Percentiles rank a stretch among this genome's conserved stretches.
phyloP scores from a whole-genome alignment of 306 rosid genomes.

The Cicer judaicum region DNA sequence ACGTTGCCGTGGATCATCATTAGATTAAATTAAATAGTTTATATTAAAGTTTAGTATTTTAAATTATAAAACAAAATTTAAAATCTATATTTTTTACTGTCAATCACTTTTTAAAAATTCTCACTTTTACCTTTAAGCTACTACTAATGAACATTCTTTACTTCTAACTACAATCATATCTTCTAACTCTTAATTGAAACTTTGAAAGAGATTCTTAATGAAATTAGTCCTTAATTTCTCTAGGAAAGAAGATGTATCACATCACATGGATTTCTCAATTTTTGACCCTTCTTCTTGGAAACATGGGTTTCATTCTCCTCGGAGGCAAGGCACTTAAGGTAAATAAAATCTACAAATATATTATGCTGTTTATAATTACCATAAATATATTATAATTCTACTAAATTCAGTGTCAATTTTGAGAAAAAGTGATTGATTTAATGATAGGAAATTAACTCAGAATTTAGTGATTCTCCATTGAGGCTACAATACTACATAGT shows the following conservation, averaged over 20 bases:
- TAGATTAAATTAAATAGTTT: too few species aligned
- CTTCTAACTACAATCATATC: neutral
- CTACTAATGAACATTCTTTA: neutral
- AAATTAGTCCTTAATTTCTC: neutral
- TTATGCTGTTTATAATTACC: neutral
- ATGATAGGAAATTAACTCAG: slow-evolving; percentile 59
- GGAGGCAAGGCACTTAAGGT: slow-evolving; percentile 74
- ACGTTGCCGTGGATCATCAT: too few species aligned
- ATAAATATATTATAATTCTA: neutral
- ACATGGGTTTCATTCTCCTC: slow-evolving; percentile 65
- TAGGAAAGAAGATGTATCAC: slow-evolving; percentile 57
- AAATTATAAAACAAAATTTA: too few species aligned
- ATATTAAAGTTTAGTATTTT: too few species aligned
- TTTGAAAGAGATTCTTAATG: neutral
- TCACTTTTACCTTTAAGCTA: neutral
- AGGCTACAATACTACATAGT: slow-evolving; percentile 63
- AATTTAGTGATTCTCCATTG: slow-evolving; percentile 53
- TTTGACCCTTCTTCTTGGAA: slow-evolving; percentile 58
- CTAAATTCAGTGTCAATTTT: neutral
- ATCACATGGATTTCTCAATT: slow-evolving; percentile 63
- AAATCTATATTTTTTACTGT: too few species aligned
- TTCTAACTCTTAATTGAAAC: neutral
- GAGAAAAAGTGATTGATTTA: neutral
- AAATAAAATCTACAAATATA: neutral
- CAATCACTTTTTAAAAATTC: neutral